A percentile compares a stretch with the other conserved stretches of the same genome.
Evolutionary conservation across 2,329 filamentous ascomycete genomes (phyloP).

Genomic region (Claviceps spartinae): DNA sequence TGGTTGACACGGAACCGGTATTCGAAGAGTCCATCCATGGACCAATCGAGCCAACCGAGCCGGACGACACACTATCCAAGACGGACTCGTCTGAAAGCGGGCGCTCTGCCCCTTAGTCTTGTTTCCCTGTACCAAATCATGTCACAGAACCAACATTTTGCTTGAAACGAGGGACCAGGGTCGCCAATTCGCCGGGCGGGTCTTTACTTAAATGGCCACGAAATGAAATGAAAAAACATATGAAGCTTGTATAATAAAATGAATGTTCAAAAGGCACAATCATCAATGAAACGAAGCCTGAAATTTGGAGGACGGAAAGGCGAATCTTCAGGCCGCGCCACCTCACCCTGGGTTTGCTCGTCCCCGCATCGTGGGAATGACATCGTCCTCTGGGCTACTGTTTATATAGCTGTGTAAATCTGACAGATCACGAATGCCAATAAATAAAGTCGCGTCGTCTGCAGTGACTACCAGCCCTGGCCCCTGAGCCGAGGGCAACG

Average conservation of each 20-base stretch:
- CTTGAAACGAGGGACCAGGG: neutral
- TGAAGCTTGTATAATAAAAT: constrained; percentile 2
- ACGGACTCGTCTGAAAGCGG: constrained; percentile 46
- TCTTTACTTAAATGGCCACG: neutral
- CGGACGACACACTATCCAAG: constrained; percentile 42
- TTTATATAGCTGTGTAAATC: no score
- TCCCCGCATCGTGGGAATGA: no score
- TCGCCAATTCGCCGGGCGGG: neutral
- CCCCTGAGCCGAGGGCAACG: no score
- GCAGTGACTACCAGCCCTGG: no score
- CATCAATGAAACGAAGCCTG: no score
- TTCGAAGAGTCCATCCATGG: constrained; percentile 82
- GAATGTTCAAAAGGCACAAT: neutral
- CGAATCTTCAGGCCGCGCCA: no score
- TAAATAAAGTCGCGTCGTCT: no score
- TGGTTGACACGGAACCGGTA: constrained; percentile 76
- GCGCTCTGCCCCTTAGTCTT: constrained; percentile 35
- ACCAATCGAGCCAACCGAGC: constrained; percentile 26
- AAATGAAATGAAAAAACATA: constrained; percentile 12
- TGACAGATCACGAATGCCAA: no score
- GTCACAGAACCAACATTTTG: constrained; percentile 12
- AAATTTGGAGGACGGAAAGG: no score
- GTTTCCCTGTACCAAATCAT: constrained; percentile 1
- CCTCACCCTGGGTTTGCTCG: no score
- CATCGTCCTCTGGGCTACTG: no score